Evolutionary conservation across 2,329 filamentous ascomycete species (phyloP), one percentile per base, ranked within the genome.

Genomic region (Penicillium sp.): DNA sequence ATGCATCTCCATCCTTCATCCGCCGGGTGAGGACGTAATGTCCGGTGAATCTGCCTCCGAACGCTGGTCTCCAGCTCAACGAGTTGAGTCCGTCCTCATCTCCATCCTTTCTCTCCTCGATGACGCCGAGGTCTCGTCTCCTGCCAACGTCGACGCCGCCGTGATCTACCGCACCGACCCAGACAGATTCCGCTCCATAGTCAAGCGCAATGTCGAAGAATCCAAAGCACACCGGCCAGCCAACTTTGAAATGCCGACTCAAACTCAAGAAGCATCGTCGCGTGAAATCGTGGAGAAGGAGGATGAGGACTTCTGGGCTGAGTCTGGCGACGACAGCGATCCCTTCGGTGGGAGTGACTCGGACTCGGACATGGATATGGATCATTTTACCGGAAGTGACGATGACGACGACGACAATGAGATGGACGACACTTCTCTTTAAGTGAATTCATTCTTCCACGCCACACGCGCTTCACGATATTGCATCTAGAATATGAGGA

Each of bases 1-100:
- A 42, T 97, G 94, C 78, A 97, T 99, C 70, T 96, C 92, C 42
- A 99, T 99, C 65, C 85, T 99, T 10, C 93, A 99, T 73, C 83
- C 85, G 16, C 91, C 94, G 0, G 94, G 94, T 60, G 90, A 96
- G 56, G 93, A 97, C 68, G 84, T 88, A 62, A 93, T 92, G 79
- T 96, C 92, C 0, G 94, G 94, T 56, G 93, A 97, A 74, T 76
- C 83, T 36, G 93, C 94, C 6, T 88, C 87, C 53, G 94, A 97
- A 75, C 88, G 93, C 52, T 99, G 93, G 93, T 91, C 90, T 6
- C 92, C 94, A 1, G 85, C 94, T 4, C 93, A 97, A 72, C 89
- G 92, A 18, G 93, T 95, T 44, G 94, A 97, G 76, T 95, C 91
- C 2, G 92, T 99, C 33, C 82, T 99, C 16, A 90, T 95, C 57